Evolutionary conservation across 371 early-diverging fungal genomes (phyloP).

Genomic region (Rhizopus stolonifer): DNA sequence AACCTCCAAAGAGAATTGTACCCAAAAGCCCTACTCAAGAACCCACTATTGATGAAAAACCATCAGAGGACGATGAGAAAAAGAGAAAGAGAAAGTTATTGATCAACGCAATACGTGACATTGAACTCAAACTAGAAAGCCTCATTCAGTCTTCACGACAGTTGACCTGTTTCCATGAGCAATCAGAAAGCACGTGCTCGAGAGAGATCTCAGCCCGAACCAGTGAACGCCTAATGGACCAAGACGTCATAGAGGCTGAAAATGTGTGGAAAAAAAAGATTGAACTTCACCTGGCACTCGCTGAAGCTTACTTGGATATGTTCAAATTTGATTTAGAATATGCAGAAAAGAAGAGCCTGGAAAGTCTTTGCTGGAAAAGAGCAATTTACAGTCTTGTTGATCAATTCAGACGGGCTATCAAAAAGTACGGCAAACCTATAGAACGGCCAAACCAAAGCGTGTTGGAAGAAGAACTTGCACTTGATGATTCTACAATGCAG

Average conservation of each 20-base stretch:
- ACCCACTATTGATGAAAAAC: constrained; percentile 1
- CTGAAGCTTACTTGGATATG: constrained; percentile 50
- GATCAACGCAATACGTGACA: constrained; percentile 23
- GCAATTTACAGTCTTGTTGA: constrained; percentile 64
- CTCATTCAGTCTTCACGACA: constrained; percentile 5
- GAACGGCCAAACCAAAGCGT: background rate
- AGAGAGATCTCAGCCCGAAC: background rate
- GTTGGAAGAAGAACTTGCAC: constrained; percentile 3
- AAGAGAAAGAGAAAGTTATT: constrained; percentile 23
- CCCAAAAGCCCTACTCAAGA: background rate
- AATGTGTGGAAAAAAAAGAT: constrained; percentile 40
- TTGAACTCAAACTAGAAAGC: constrained; percentile 31
- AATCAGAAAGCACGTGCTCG: background rate
- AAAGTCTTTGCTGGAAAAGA: constrained; percentile 64
- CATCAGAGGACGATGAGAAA: constrained; percentile 11
- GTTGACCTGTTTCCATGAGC: constrained; percentile 10
- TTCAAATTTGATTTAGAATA: constrained; percentile 52
- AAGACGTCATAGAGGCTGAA: constrained; percentile 24
- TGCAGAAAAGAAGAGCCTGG: constrained; percentile 60
- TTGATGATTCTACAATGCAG: constrained; percentile 17
- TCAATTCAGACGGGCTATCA: constrained; percentile 54
- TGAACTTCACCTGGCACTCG: constrained; percentile 37
- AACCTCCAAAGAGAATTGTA: background rate
- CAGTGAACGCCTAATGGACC: constrained; percentile 8
- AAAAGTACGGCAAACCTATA: constrained; percentile 12